Evolutionary conservation across 1,284 basidiomycete species (phyloP).

Genomic region (Melampsora abietis-canadensis): DNA sequence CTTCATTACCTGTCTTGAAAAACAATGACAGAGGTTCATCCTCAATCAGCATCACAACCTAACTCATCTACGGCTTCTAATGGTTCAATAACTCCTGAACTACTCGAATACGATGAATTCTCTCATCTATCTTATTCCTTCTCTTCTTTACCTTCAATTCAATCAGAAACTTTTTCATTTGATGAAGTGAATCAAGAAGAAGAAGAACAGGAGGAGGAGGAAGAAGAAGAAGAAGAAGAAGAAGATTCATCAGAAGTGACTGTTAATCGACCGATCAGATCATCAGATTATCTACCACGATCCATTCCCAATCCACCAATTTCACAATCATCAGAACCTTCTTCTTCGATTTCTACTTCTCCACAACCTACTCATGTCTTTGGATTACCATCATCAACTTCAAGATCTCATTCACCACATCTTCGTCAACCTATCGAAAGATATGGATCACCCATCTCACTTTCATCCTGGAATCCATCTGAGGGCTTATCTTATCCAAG

Average conservation of each 20-base stretch:
- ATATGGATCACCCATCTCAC: conserved; percentile 1
- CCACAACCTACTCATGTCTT: background rate
- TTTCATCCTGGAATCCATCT: background rate
- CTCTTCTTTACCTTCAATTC: too few species aligned
- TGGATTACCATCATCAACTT: conserved; percentile 1
- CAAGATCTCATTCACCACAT: background rate
- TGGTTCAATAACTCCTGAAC: too few species aligned
- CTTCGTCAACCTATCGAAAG: background rate
- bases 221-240: background rate
- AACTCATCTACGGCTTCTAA: too few species aligned
- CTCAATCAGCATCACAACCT: too few species aligned
- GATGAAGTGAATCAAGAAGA: too few species aligned
- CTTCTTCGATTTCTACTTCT: background rate
- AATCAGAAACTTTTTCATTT: too few species aligned
- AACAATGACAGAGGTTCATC: too few species aligned
- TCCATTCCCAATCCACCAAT: background rate
- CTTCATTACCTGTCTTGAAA: too few species aligned
- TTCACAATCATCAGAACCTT: background rate
- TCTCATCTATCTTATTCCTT: too few species aligned
- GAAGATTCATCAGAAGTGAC: conserved; percentile 5
- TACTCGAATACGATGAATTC: too few species aligned
- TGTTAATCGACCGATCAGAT: background rate
- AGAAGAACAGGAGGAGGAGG: too few species aligned
- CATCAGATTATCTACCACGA: background rate
- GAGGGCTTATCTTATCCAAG: conserved; percentile 3